Conservation (phyloP, 352 stramenopile genomes). For the Paralagenidium karlingii region DNA sequence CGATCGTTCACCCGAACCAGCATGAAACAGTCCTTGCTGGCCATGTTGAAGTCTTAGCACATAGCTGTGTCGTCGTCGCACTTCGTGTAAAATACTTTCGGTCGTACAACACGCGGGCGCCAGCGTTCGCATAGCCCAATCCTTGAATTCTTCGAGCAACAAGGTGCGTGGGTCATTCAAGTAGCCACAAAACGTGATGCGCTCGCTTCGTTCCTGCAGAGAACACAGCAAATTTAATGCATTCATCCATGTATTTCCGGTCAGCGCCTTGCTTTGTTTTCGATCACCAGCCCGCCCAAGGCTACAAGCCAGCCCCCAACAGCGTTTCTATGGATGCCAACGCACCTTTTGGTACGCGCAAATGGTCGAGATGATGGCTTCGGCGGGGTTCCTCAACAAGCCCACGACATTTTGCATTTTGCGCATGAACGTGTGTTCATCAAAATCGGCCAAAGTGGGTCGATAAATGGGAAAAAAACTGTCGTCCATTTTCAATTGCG, state of each 20-base stretch:
- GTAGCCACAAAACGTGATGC: conserved; percentile 66
- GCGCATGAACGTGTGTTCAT: conserved; percentile 79
- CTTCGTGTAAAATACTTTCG: conserved; percentile 62
- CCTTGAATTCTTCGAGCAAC: conserved; percentile 78
- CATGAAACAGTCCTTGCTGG: conserved; percentile 72
- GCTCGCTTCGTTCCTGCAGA: conserved; percentile 50
- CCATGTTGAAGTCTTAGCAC: conserved; percentile 65
- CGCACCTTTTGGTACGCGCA: conserved; percentile 61
- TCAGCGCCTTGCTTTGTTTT: too few species aligned
- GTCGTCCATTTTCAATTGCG: conserved; percentile 78
- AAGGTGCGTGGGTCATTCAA: conserved; percentile 72
- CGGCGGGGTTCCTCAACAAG: conserved; percentile 59
- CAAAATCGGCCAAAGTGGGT: conserved; percentile 65
- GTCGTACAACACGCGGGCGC: conserved; percentile 61
- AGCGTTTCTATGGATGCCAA: too few species aligned
- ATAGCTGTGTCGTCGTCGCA: conserved; percentile 61
- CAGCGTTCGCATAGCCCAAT: conserved; percentile 74
- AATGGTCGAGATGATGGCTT: conserved; percentile 79
- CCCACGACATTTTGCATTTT: conserved; percentile 82
- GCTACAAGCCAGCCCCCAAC: too few species aligned
- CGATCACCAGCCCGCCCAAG: too few species aligned
- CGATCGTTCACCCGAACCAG: conserved; percentile 54
- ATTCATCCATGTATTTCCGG: too few species aligned
- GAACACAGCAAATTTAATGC: conserved; percentile 2
- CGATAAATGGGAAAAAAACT: conserved; percentile 66